Evolutionary conservation across 495 filamentous ascomycete species (phyloP).

Genomic region (Penicillium simplicissimum): DNA sequence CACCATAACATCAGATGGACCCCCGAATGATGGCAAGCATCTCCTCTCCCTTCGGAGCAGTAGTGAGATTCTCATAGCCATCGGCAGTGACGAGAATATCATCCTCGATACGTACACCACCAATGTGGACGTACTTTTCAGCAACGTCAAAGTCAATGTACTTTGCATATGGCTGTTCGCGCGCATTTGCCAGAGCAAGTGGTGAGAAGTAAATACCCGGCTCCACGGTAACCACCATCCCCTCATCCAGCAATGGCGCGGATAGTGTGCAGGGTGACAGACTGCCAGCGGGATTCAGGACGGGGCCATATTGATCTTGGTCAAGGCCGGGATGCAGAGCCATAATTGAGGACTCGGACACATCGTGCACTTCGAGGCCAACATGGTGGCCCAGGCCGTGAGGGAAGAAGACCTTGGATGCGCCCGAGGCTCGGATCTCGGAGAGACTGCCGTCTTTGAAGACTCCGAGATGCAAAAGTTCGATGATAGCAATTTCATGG

Average conservation of each 20-base stretch:
- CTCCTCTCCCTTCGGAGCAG: slow-evolving; percentile 74
- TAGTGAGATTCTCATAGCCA: slow-evolving; percentile 82
- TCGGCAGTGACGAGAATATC: slow-evolving; percentile 77
- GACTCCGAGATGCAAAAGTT: slow-evolving; percentile 70
- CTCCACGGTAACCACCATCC: slow-evolving; percentile 85
- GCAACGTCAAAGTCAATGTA: slow-evolving; percentile 77
- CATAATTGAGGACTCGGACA: slow-evolving; percentile 53
- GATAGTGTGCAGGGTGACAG: slow-evolving; percentile 34
- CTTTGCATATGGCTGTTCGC: slow-evolving; percentile 59
- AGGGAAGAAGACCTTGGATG: slow-evolving; percentile 80
- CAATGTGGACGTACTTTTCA: slow-evolving; percentile 71
- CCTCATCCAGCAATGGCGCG: slow-evolving; percentile 55
- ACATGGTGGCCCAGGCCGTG: slow-evolving; percentile 90
- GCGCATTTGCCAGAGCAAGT: slow-evolving; percentile 80
- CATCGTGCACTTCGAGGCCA: slow-evolving; percentile 89
- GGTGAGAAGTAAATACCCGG: slow-evolving; percentile 90
- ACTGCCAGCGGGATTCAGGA: slow-evolving; percentile 25
- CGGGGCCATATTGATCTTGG: slow-evolving; percentile 22
- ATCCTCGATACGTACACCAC: slow-evolving; percentile 91
- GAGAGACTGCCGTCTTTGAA: slow-evolving; percentile 52
- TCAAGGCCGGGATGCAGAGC: slow-evolving; percentile 28
- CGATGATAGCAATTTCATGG: slow-evolving; percentile 68
- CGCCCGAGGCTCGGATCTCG: slow-evolving; percentile 69
- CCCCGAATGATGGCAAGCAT: slow-evolving; percentile 61
- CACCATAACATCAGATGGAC: slow-evolving; percentile 4